phyloP scores from a whole-genome alignment of 768 basidiomycete species.

The Phaffia australis region DNA sequence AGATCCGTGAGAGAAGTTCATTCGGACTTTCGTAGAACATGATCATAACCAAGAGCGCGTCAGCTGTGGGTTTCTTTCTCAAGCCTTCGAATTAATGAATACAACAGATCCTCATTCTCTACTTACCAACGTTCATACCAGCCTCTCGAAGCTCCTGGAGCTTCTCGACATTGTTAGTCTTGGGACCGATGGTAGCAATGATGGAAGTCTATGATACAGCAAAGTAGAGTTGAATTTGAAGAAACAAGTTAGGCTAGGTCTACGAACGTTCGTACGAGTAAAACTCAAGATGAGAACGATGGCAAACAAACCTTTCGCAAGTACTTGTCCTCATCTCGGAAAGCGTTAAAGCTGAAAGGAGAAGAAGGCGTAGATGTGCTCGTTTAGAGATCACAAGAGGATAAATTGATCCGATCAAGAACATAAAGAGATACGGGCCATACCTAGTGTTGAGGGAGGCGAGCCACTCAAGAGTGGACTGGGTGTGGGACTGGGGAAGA shows the following conservation, averaged over 20 bases:
- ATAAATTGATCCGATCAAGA: not conserved
- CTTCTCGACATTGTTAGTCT: slow-evolving; percentile 84
- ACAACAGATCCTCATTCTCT: no score
- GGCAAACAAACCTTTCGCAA: slow-evolving; percentile 65
- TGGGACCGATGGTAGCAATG: slow-evolving; percentile 99
- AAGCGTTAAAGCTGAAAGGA: slow-evolving; percentile 45
- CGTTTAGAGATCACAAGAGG: not conserved
- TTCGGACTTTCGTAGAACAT: slow-evolving; percentile 58
- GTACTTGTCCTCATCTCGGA: slow-evolving; percentile 70
- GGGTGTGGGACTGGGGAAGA: slow-evolving; percentile 15
- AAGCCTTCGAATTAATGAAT: not conserved
- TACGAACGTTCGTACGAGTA: not conserved
- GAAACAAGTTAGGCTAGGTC: not conserved
- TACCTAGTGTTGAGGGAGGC: slow-evolving; percentile 62
- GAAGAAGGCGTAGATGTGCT: not conserved
- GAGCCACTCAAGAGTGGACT: slow-evolving; percentile 78
- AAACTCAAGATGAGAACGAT: not conserved
- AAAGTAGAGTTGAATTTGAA: not conserved
- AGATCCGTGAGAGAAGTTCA: slow-evolving; percentile 99
- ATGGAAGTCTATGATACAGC: slow-evolving; percentile 67
- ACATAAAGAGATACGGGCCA: not conserved
- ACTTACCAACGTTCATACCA: slow-evolving; percentile 93
- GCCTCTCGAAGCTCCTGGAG: slow-evolving; percentile 71
- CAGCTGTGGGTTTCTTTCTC: not conserved
- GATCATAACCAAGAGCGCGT: not conserved